Percentiles rank a stretch among this genome's conserved stretches.
phyloP scores from a whole-genome alignment of 768 basidiomycete genomes.

The Coprinellus aureogranulatus region DNA sequence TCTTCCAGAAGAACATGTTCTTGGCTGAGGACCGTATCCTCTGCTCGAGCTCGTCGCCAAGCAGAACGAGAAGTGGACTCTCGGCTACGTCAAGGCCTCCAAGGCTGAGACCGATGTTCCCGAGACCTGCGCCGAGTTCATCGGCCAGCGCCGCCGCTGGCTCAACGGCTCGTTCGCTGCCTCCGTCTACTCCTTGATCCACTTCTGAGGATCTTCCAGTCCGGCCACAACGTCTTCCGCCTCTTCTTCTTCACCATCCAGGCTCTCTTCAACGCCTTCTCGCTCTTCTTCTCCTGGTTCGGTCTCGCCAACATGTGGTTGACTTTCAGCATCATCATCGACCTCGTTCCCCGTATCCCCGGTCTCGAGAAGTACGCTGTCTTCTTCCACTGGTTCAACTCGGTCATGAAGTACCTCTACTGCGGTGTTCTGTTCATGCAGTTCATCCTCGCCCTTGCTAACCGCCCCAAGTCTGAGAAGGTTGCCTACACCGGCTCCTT shows the following conservation, averaged over 20 bases:
- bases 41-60: slow-evolving; percentile 95
- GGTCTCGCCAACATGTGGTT: slow-evolving; percentile 90
- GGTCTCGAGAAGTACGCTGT: slow-evolving; percentile 30
- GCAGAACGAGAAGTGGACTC: slow-evolving; percentile 79
- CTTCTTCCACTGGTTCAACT: slow-evolving; percentile 80
- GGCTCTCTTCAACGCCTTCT: slow-evolving; percentile 82
- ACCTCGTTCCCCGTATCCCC: slow-evolving; percentile 57
- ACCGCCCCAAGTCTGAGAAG: slow-evolving; percentile 86
- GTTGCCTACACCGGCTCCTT: slow-evolving; percentile 68
- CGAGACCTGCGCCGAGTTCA: slow-evolving; percentile 86
- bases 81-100: slow-evolving; percentile 89
- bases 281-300: slow-evolving; percentile 90
- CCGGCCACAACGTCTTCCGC: slow-evolving; percentile 82
- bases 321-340: slow-evolving; percentile 93
- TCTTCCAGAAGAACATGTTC: slow-evolving; percentile 89
- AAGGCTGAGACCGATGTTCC: slow-evolving; percentile 98
- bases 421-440: slow-evolving; percentile 78
- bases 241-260: slow-evolving; percentile 98
- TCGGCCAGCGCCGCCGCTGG: slow-evolving; percentile 95
- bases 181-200: slow-evolving; percentile 80
- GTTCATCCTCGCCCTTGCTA: slow-evolving; percentile 62
- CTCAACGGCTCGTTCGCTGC: slow-evolving; percentile 95
- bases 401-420: slow-evolving; percentile 82
- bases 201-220: slow-evolving; percentile 89
- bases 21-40: slow-evolving; percentile 93